Base-by-base conservation (phyloP, 495 filamentous ascomycete species). In the Penicillium parvum region DNA sequence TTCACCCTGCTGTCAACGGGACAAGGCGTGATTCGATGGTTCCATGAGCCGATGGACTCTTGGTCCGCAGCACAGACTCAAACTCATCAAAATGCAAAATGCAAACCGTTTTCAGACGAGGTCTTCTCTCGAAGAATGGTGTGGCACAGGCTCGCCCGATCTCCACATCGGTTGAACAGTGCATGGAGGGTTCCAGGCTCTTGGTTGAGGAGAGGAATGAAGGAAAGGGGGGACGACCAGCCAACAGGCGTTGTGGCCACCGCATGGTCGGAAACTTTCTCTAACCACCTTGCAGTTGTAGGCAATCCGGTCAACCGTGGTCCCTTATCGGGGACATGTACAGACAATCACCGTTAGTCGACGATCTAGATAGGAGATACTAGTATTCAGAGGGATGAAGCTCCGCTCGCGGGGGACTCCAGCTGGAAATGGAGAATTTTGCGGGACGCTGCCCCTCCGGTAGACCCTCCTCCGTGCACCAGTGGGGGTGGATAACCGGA, bases 181-280 rank as follows among this genome's bases (percentile, higher is more conserved):
- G 48, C 40, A 52, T 45, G 45, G 48, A 52, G 28, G 15, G 15
- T 39, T 19, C 27, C 19, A 41, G 21, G 38, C 32, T 27, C 43
- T 30, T 38, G 3, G 6, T 34, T 22, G 25, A 9, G 21, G 27
- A 34, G 38, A 32, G n/a, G n/a, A n/a, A n/a, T n/a, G n/a, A n/a
- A n/a, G n/a, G n/a, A n/a, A n/a, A 50, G 38, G 49, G 48, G 39
- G 53, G 40, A 8, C 17, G 49, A 17, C 15, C 32, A 42, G 52
- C 44, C 52, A 58, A 49, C 55, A 20, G 26, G 52, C 56, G 49
- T 56, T 10, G 52, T 39, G 9, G 45, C 33, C 37, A 44, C 47
- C 27, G 39, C 36, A 42, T 43, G 14, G 33, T 44, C 32, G 43
- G 30, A 45, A 60, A 53, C 53, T 46, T 49, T 49, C 32, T 30